These are phyloP conservation scores for Pseudomicrostroma phylloplanum DNA, from an alignment of 1,284 basidiomycete genomes.

Conservation along the genomic window DNA sequence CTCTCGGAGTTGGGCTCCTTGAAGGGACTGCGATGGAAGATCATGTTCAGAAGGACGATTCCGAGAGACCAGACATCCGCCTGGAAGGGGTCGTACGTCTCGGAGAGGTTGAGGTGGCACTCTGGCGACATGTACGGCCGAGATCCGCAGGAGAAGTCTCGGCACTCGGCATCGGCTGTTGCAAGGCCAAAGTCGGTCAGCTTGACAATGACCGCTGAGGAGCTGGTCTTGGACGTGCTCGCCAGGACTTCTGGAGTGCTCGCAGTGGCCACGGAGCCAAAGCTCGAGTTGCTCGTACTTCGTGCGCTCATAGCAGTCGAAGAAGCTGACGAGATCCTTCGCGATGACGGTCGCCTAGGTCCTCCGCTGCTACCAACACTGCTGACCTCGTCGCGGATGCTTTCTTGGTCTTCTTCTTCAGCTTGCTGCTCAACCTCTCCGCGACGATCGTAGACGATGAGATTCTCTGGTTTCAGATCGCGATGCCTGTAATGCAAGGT, in stretches of 20 bases:
- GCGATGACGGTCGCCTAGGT: slow-evolving; percentile 48
- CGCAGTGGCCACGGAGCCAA: not conserved
- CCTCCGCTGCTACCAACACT: slow-evolving; percentile 62
- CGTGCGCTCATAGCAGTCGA: not conserved
- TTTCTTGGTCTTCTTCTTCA: slow-evolving; percentile 24
- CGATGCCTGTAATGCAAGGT: no score
- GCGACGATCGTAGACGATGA: slow-evolving; percentile 52
- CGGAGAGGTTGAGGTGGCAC: slow-evolving; percentile 92
- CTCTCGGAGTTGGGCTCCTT: slow-evolving; percentile 75
- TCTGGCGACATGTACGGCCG: slow-evolving; percentile 99
- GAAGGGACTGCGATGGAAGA: slow-evolving; percentile 98
- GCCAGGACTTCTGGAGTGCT: not conserved
- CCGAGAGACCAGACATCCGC: slow-evolving; percentile 99
- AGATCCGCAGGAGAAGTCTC: slow-evolving; percentile 96
- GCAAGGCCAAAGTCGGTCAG: slow-evolving; percentile 94
- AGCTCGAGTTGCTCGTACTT: no score
- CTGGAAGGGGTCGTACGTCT: slow-evolving; percentile 83
- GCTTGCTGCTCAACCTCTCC: not conserved
- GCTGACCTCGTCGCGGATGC: slow-evolving; percentile 66
- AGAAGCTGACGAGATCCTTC: slow-evolving; percentile 23
- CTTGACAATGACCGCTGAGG: slow-evolving; percentile 63
- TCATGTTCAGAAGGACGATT: slow-evolving; percentile 96
- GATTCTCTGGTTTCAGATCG: slow-evolving; percentile 82
- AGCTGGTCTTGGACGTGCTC: not conserved
- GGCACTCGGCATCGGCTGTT: slow-evolving; percentile 76